A percentile compares a stretch with the other conserved stretches of the same genome.
These are phyloP conservation scores for Eucommia ulmoides DNA, from an alignment of 257 asterid species.

Conservation along the genomic window DNA sequence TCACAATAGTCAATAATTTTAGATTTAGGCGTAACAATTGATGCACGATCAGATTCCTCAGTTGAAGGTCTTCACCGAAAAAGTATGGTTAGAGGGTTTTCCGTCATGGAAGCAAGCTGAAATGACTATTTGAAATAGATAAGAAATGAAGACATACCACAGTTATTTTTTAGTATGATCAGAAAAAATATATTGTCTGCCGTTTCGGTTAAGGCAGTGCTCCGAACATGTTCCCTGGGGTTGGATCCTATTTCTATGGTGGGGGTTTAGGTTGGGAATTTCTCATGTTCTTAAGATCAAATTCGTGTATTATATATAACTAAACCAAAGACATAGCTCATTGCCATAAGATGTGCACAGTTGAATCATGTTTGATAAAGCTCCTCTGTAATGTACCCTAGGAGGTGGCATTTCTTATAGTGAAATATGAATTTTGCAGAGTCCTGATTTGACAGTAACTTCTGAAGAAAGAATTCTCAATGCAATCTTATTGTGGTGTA, in stretches of 20 bases:
- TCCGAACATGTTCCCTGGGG: not conserved
- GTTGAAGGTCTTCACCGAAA: not conserved
- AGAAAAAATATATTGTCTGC: not conserved
- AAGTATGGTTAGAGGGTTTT: not conserved
- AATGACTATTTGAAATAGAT: not conserved
- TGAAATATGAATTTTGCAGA: constrained; percentile 39
- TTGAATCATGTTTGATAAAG: not conserved
- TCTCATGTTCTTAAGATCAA: too few relatives aligned
- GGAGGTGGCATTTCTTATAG: constrained; percentile 5
- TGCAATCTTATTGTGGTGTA: constrained; percentile 74
- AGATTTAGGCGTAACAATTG: too few relatives aligned
- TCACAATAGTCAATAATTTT: not conserved
- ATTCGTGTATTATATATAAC: not conserved
- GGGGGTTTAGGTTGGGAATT: not conserved
- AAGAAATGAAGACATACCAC: not conserved
- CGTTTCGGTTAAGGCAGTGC: not conserved
- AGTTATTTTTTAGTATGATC: not conserved
- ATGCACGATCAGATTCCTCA: not conserved
- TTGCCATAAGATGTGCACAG: not conserved
- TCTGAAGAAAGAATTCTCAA: constrained; percentile 89
- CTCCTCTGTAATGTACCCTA: not conserved
- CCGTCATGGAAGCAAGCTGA: too few relatives aligned
- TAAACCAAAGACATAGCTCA: not conserved
- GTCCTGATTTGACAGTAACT: constrained; percentile 87
- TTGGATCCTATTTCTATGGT: not conserved